Evolutionary conservation across 2,329 filamentous ascomycete genomes (phyloP).

Genomic region (Hymenoscyphus infarciens): DNA sequence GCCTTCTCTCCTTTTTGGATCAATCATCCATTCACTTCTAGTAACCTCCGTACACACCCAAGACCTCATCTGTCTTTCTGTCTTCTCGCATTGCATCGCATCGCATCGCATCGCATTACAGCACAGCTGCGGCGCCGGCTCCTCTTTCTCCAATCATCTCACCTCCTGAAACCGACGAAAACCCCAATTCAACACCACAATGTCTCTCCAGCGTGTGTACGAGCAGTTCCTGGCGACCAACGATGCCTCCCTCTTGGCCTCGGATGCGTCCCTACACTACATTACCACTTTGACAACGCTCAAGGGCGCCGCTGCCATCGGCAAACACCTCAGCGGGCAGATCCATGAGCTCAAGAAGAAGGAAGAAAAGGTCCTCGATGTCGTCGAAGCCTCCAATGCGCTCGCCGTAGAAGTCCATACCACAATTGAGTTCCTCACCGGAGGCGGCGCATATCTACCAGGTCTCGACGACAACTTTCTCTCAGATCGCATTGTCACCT

Average conservation of each 20-base stretch:
- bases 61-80: neutral
- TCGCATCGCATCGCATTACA: constrained; percentile 1
- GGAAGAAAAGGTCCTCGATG: constrained; percentile 70
- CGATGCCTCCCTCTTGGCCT: constrained; percentile 58
- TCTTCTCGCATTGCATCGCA: neutral
- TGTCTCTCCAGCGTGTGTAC: constrained; percentile 56
- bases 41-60: neutral
- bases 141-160: neutral
- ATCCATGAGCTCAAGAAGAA: constrained; percentile 77
- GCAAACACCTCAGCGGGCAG: constrained; percentile 74
- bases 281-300: constrained; percentile 81
- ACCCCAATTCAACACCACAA: constrained; percentile 26
- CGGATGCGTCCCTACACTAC: constrained; percentile 74
- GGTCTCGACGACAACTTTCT: constrained; percentile 93
- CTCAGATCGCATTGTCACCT: constrained; percentile 71
- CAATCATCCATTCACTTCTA: neutral
- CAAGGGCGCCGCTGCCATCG: constrained; percentile 67
- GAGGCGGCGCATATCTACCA: constrained; percentile 83
- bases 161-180: neutral
- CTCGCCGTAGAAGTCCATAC: constrained; percentile 79
- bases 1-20: neutral
- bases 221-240: constrained; percentile 69
- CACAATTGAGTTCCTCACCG: constrained; percentile 72
- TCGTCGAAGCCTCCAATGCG: constrained; percentile 66
- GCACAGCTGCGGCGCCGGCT: neutral